Evolutionary conservation across 2,329 filamentous ascomycete genomes (phyloP).

Genomic region (Bipolaris gigantea): DNA sequence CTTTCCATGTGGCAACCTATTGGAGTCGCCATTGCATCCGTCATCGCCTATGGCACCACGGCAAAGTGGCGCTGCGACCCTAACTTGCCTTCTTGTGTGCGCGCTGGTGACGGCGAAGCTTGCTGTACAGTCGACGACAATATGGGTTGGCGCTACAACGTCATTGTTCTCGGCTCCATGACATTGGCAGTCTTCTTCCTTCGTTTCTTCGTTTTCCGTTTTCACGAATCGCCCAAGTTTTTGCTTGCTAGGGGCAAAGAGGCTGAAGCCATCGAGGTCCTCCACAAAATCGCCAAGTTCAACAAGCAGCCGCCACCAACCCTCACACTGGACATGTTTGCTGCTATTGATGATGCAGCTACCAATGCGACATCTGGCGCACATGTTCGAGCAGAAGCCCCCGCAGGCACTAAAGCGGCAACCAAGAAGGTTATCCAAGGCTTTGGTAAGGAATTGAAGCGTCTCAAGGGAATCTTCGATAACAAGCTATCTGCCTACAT

Average conservation of each 20-base stretch:
- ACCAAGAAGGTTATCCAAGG: constrained; percentile 27
- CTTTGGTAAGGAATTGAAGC: constrained; percentile 28
- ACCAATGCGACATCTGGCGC: constrained; percentile 1
- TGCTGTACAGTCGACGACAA: constrained; percentile 21
- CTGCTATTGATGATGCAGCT: constrained; percentile 25
- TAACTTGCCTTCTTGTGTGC: constrained; percentile 20
- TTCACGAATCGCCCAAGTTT: constrained; percentile 37
- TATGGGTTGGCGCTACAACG: constrained; percentile 38
- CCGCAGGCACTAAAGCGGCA: constrained; percentile 17
- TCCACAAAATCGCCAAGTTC: constrained; percentile 35
- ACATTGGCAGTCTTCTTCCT: constrained; percentile 33
- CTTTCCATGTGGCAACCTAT: constrained; percentile 39
- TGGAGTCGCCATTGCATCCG: constrained; percentile 32
- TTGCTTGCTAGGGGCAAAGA: constrained; percentile 30
- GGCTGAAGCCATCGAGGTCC: constrained; percentile 31
- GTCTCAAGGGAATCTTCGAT: constrained; percentile 33
- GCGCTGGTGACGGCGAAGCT: constrained; percentile 1
- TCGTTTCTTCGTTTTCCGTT: constrained; percentile 34
- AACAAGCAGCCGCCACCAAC: constrained; percentile 29
- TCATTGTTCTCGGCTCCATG: constrained; percentile 33
- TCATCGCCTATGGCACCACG: constrained; percentile 32
- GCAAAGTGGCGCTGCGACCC: constrained; percentile 36
- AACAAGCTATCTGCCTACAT: constrained; percentile 31
- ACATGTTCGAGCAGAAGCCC: neutral
- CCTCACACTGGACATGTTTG: constrained; percentile 32